These are phyloP conservation scores for Aspergillus olivimuriae DNA, from an alignment of 495 filamentous ascomycete genomes.

Conservation along the genomic window DNA sequence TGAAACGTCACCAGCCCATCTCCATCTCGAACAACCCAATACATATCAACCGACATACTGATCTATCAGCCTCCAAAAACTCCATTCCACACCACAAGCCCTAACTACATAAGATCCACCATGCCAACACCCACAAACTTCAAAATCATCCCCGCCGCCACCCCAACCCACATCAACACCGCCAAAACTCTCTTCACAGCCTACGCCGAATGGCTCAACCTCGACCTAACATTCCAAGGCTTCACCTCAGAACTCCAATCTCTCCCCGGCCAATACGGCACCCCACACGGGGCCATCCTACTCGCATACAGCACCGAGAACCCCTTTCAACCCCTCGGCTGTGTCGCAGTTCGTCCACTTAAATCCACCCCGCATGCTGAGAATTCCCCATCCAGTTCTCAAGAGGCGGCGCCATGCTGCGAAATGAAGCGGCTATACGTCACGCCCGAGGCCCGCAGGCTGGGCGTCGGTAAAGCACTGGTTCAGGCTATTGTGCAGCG, in stretches of 20 bases:
- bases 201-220: slow-evolving; percentile 45
- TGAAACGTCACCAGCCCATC: background rate
- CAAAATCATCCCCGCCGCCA: slow-evolving; percentile 10
- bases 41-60: background rate
- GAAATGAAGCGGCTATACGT: slow-evolving; percentile 59
- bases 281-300: slow-evolving; percentile 34
- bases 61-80: background rate
- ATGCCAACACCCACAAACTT: background rate
- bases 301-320: slow-evolving; percentile 36
- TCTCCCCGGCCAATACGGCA: slow-evolving; percentile 49
- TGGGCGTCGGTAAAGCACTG: slow-evolving; percentile 42
- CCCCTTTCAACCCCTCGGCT: slow-evolving; percentile 33
- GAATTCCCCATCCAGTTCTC: slow-evolving; percentile 11
- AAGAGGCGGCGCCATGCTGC: slow-evolving; percentile 37
- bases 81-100: too few species aligned
- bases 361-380: background rate
- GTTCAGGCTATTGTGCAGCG: slow-evolving; percentile 34
- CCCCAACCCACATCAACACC: slow-evolving; percentile 10
- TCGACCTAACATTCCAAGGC: slow-evolving; percentile 54
- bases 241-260: slow-evolving; percentile 45
- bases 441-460: slow-evolving; percentile 35
- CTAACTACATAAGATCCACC: background rate
- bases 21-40: background rate
- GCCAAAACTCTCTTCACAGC: slow-evolving; percentile 37
- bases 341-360: slow-evolving; percentile 33